Evolutionary conservation across 2,329 filamentous ascomycete genomes (phyloP).

Genomic region (Diaporthe capsici): DNA sequence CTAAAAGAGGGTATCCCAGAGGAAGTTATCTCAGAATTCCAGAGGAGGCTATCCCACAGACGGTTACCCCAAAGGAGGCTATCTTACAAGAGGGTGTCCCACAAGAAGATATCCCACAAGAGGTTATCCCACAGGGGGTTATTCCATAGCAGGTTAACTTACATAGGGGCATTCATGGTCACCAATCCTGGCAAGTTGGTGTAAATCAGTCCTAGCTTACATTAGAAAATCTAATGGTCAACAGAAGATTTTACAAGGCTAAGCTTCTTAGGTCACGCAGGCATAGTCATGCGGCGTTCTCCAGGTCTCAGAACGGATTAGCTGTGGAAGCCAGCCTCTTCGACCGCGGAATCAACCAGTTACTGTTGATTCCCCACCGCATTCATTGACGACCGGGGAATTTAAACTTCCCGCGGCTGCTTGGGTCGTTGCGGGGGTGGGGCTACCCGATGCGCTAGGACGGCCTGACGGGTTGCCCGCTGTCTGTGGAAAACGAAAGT

Average conservation of each 20-base stretch:
- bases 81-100: no score
- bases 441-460: conserved; percentile 6
- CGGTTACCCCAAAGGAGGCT: no score
- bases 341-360: not conserved
- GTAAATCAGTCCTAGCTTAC: not conserved
- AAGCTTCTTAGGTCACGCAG: not conserved
- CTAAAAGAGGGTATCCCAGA: no score
- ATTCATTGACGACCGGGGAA: not conserved
- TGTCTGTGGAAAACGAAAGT: no score
- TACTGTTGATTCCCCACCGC: not conserved
- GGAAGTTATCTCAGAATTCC: no score
- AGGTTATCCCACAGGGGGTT: no score
- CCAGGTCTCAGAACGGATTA: not conserved
- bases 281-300: not conserved
- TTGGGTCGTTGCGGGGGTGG: conserved; percentile 26
- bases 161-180: no score
- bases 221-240: not conserved
- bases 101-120: no score
- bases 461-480: not conserved
- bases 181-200: not conserved
- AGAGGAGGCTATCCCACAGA: no score
- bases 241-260: not conserved
- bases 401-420: conserved; percentile 3
- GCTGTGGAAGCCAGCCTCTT: not conserved
- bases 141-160: no score